A percentile compares a stretch with the other conserved stretches of the same genome.
Conservation (phyloP, 805 yeast species). For the Phaffomyces thermotolerans region DNA sequence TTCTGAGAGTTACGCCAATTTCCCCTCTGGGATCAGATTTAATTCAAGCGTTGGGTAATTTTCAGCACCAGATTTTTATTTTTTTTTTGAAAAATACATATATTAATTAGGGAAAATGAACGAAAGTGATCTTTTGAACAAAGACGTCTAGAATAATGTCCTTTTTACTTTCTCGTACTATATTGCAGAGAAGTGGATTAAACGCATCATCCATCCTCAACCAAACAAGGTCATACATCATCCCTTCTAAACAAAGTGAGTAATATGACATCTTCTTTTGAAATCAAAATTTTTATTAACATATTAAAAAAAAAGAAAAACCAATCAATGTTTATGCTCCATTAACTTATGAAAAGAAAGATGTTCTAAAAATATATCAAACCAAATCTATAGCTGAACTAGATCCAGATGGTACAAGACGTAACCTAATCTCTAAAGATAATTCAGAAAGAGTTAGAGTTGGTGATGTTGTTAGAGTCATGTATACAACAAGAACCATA, state of each 20-base stretch:
- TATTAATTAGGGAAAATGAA: too few species aligned
- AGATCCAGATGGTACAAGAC: conserved; percentile 69
- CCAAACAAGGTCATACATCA: conserved; percentile 9
- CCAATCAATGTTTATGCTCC: conserved; percentile 19
- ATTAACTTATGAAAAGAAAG: conserved; percentile 8
- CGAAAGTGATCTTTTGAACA: too few species aligned
- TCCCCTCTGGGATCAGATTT: too few species aligned
- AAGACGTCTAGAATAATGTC: not conserved
- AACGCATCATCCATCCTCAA: conserved; percentile 1
- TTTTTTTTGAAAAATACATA: too few species aligned
- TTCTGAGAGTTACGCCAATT: not conserved
- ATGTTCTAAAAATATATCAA: conserved; percentile 31
- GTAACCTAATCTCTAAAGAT: conserved; percentile 41
- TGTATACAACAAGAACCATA: conserved; percentile 48
- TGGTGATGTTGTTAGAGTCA: conserved; percentile 77
- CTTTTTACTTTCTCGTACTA: conserved; percentile 1
- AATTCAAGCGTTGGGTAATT: not conserved
- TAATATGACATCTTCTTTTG: not conserved
- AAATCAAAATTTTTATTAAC: conserved; percentile 1
- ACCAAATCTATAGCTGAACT: conserved; percentile 31
- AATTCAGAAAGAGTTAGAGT: conserved; percentile 49
- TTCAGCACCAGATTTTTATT: conserved; percentile 1
- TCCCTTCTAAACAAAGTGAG: conserved; percentile 13
- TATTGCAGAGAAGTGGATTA: not conserved
- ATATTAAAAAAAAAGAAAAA: not conserved